A percentile compares a stretch with the other conserved stretches of the same genome.
Evolutionary conservation across 352 stramenopile species (phyloP).

Genomic region (Saprolegnia parasitica): DNA sequence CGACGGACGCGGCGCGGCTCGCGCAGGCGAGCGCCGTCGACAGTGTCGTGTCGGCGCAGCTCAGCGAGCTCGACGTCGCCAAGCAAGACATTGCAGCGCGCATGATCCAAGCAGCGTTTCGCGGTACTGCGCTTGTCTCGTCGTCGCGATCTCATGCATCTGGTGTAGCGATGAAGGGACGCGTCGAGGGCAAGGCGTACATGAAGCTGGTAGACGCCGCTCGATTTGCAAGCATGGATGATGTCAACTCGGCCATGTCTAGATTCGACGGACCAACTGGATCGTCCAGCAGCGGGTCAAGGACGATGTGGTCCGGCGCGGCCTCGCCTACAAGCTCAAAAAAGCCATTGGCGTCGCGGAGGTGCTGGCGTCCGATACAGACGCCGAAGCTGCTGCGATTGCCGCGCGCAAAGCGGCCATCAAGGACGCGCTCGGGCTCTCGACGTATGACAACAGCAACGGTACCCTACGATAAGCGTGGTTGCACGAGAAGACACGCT

Average conservation of each 20-base stretch:
- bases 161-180: constrained; percentile 14
- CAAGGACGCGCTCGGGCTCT: constrained; percentile 1
- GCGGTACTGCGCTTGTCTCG: neutral
- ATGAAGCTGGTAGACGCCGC: constrained; percentile 15
- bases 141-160: neutral
- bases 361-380: constrained; percentile 19
- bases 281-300: constrained; percentile 26
- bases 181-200: constrained; percentile 19
- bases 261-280: constrained; percentile 22
- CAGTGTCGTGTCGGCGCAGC: neutral
- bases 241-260: too few species aligned
- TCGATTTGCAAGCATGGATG: neutral
- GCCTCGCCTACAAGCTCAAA: constrained; percentile 23
- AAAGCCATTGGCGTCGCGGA: constrained; percentile 23
- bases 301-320: constrained; percentile 22
- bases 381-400: constrained; percentile 2
- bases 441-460: constrained; percentile 25
- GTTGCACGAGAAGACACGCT: neutral
- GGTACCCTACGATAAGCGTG: neutral
- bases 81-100: constrained; percentile 17
- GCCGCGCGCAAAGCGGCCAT: constrained; percentile 14
- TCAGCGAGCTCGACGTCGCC: neutral
- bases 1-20: neutral
- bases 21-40: neutral
- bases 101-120: constrained; percentile 26